These are phyloP conservation scores for Picocystis salinarum DNA, from an alignment of 139 green algal species.

Conservation along the genomic window DNA sequence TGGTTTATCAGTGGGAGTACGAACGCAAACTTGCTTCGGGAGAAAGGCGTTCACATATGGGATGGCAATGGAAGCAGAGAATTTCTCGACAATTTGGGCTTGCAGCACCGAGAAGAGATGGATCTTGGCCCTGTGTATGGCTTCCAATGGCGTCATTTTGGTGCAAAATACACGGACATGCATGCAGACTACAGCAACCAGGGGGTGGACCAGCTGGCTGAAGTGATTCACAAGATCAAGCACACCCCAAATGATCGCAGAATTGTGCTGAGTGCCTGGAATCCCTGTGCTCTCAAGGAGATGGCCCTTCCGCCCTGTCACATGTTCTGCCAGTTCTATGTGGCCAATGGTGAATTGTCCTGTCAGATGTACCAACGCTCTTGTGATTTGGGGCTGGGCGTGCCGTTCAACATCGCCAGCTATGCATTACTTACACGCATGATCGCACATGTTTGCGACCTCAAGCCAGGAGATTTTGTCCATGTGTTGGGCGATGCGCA, in stretches of 20 bases:
- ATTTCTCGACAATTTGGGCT: conserved; percentile 42
- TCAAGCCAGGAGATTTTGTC: conserved; percentile 81
- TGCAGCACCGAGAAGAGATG: conserved; percentile 52
- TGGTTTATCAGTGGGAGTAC: conserved; percentile 90
- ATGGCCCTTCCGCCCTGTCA: conserved; percentile 98
- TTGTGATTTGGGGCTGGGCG: conserved; percentile 91
- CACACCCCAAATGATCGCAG: conserved; percentile 77
- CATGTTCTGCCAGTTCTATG: conserved; percentile 98
- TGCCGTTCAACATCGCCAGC: conserved; percentile 98
- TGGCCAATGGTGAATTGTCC: conserved; percentile 83
- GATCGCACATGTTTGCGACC: conserved; percentile 69
- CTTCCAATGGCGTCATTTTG: conserved; percentile 99
- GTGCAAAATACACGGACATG: conserved; percentile 84
- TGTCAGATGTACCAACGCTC: conserved; percentile 98
- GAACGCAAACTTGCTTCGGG: conserved; percentile 55
- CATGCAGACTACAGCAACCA: conserved; percentile 85
- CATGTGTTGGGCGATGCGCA: conserved; percentile 90
- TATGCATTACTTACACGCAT: conserved; percentile 90
- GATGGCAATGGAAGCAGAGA: conserved; percentile 73
- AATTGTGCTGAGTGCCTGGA: conserved; percentile 95
- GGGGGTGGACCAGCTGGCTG: conserved; percentile 89
- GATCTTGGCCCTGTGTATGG: conserved; percentile 97
- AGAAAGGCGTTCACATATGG: conserved; percentile 88
- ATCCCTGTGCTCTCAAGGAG: conserved; percentile 69
- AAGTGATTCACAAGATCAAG: conserved; percentile 67